Percentiles rank a stretch among this genome's conserved stretches.
Evolutionary conservation across 2,329 filamentous ascomycete genomes (phyloP).

Genomic region (Beauveria rudraprayagi): DNA sequence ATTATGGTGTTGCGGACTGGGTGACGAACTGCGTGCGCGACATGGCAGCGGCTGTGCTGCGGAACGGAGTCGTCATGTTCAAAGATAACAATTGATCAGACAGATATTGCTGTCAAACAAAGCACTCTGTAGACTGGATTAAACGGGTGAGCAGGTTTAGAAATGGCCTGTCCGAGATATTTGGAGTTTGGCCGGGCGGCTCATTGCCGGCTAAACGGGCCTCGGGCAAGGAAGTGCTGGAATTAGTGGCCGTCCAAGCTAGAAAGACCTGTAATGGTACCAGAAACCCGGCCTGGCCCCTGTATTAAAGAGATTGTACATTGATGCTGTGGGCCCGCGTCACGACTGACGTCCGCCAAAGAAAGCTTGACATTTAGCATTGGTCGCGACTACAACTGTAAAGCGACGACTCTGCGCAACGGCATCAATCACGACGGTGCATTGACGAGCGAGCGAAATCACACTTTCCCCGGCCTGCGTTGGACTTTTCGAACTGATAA

Average conservation of each 20-base stretch:
- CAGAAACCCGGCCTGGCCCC: background rate
- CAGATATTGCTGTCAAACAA: background rate
- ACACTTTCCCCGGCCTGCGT: too few relatives aligned
- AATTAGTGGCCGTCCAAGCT: background rate
- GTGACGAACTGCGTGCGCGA: constrained; percentile 8
- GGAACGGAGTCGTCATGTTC: background rate
- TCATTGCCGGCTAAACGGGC: constrained; percentile 11
- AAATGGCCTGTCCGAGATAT: background rate
- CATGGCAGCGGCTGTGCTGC: constrained; percentile 2
- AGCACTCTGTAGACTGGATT: background rate
- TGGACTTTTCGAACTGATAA: background rate
- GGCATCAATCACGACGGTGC: background rate
- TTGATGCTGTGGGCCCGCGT: constrained; percentile 5
- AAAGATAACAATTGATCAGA: background rate
- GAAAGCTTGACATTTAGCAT: constrained; percentile 3
- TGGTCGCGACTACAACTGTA: constrained; percentile 1
- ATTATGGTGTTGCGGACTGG: background rate
- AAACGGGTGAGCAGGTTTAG: background rate
- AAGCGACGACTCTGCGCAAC: background rate
- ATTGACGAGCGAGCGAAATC: background rate
- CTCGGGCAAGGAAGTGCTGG: background rate
- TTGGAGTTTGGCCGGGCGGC: background rate
- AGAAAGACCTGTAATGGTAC: background rate
- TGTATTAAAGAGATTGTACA: background rate
- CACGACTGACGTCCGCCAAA: constrained; percentile 6